Evolutionary conservation across 345 rosid genomes (phyloP).

Genomic region (Corymbia maculata): DNA sequence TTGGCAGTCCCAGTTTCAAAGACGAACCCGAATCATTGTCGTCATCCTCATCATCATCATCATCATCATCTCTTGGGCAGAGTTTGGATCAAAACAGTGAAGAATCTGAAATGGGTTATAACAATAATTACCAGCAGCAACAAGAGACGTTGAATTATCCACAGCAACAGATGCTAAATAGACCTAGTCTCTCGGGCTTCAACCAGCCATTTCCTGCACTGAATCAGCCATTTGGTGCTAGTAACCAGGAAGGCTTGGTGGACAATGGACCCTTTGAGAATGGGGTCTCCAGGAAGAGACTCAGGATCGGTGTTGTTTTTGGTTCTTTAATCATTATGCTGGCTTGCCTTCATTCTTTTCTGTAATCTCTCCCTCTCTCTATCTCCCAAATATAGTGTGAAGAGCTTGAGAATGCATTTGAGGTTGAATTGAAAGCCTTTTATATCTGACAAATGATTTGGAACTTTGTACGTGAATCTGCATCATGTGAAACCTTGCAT

Average conservation of each 20-base stretch:
- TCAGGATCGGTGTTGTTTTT: neutral
- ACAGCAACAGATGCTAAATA: constrained; percentile 12
- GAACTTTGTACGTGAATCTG: neutral
- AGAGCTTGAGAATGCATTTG: neutral
- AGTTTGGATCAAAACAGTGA: constrained; percentile 2
- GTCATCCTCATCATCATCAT: neutral
- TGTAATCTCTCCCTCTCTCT: neutral
- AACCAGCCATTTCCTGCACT: constrained; percentile 21
- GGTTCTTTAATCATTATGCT: neutral
- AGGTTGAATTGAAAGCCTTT: neutral
- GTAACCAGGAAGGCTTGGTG: constrained; percentile 13
- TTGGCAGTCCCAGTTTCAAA: neutral
- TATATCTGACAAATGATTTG: neutral
- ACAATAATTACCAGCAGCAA: constrained; percentile 12
- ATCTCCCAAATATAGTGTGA: neutral
- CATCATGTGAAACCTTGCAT: neutral
- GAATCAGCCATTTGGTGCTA: constrained; percentile 32
- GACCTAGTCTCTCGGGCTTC: constrained; percentile 20
- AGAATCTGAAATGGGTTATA: constrained; percentile 6
- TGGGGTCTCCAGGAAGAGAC: constrained; percentile 12
- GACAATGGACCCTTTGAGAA: constrained; percentile 18
- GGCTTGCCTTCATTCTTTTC: neutral
- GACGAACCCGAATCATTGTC: neutral
- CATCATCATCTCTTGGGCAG: neutral
- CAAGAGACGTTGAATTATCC: constrained; percentile 11